A percentile compares a stretch with the other conserved stretches of the same genome.
Evolutionary conservation across 805 yeast species (phyloP).

Genomic region (Wickerhamomyces canadensis): DNA sequence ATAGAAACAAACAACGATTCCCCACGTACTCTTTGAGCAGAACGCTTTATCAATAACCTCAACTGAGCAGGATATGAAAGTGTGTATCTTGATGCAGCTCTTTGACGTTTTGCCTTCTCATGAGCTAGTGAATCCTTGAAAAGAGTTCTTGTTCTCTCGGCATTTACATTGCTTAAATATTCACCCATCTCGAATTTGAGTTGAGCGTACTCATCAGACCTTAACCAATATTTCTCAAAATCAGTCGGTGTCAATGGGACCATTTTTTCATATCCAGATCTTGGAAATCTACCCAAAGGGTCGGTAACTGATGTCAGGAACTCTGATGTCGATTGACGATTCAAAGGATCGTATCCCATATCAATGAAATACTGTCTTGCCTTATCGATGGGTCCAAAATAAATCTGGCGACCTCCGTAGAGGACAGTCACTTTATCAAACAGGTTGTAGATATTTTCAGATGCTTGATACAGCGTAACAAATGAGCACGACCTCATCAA

Average conservation of each 20-base stretch:
- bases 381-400: constrained; percentile 50
- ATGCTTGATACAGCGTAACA: constrained; percentile 67
- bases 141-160: constrained; percentile 27
- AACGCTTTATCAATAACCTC: constrained; percentile 40
- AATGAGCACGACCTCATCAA: constrained; percentile 49
- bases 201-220: constrained; percentile 48
- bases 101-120: constrained; percentile 26
- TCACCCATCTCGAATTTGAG: constrained; percentile 42
- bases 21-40: constrained; percentile 48
- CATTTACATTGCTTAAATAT: constrained; percentile 25
- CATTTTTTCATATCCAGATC: constrained; percentile 40
- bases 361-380: constrained; percentile 54
- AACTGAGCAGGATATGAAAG: constrained; percentile 39
- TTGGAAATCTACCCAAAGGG: constrained; percentile 51
- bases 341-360: constrained; percentile 62
- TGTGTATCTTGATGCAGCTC: constrained; percentile 35
- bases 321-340: constrained; percentile 66
- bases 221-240: constrained; percentile 53
- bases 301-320: constrained; percentile 66
- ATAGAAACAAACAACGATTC: constrained; percentile 43
- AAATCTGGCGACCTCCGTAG: constrained; percentile 58
- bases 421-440: constrained; percentile 60
- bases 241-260: constrained; percentile 62
- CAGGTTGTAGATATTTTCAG: constrained; percentile 57
- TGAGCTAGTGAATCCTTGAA: constrained; percentile 23